A percentile compares a stretch with the other conserved stretches of the same genome.
These are phyloP conservation scores for Aspergillus funiculosus DNA, from an alignment of 495 filamentous ascomycete species.

Conservation along the genomic window DNA sequence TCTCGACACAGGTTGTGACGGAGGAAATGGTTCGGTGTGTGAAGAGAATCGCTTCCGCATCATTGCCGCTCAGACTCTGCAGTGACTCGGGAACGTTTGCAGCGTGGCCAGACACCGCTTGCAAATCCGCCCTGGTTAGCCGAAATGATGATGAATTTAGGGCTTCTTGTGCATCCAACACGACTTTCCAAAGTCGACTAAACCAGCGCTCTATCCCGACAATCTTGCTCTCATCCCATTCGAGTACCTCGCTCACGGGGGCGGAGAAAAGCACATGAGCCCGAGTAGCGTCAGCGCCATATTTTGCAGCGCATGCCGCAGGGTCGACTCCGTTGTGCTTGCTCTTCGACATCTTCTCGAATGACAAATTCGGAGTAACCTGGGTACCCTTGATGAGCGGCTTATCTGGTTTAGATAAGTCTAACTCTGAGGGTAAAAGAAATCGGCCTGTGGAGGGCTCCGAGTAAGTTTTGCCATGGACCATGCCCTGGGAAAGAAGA, in stretches of 20 bases:
- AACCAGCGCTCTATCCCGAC: slow-evolving; percentile 78
- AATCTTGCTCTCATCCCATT: slow-evolving; percentile 85
- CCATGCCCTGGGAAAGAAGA: slow-evolving; percentile 86
- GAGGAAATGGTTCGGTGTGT: slow-evolving; percentile 61
- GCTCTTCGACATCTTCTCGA: slow-evolving; percentile 95
- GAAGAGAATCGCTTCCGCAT: slow-evolving; percentile 54
- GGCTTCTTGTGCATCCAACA: slow-evolving; percentile 32
- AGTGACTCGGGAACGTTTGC: slow-evolving; percentile 25
- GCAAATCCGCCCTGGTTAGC: slow-evolving; percentile 18
- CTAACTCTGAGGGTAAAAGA: slow-evolving; percentile 70
- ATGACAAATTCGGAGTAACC: slow-evolving; percentile 53
- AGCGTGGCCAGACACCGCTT: slow-evolving; percentile 18
- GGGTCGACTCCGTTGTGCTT: slow-evolving; percentile 94
- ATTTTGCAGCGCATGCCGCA: slow-evolving; percentile 56
- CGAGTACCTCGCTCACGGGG: slow-evolving; percentile 71
- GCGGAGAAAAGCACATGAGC: slow-evolving; percentile 86
- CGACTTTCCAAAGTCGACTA: slow-evolving; percentile 55
- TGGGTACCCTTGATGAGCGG: slow-evolving; percentile 58
- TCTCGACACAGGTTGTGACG: slow-evolving; percentile 63
- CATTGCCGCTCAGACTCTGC: slow-evolving; percentile 38
- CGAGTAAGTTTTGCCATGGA: slow-evolving; percentile 76
- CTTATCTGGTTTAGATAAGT: slow-evolving; percentile 49
- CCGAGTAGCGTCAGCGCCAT: slow-evolving; percentile 78
- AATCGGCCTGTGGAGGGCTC: slow-evolving; percentile 72
- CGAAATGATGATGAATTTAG: slow-evolving; percentile 22